Conservation (phyloP, 345 rosid genomes). For the Arabidopsis arenosa region DNA sequence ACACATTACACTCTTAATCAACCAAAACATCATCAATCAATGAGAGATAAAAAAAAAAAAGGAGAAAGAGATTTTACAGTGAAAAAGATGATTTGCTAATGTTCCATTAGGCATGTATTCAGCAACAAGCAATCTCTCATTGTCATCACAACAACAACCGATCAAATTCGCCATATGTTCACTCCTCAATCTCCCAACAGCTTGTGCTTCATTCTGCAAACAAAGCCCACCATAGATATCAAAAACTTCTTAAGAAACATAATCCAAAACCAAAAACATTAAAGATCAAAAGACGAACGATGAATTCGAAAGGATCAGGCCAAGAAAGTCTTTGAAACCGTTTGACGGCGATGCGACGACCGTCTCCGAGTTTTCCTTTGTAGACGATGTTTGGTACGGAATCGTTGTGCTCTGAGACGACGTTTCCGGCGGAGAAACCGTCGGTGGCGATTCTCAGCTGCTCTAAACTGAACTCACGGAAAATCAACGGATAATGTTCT, state of each 20-base stretch:
- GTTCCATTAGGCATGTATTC: slow-evolving; percentile 95
- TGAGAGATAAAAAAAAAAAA: background rate
- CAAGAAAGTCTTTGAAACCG: slow-evolving; percentile 70
- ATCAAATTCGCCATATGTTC: slow-evolving; percentile 84
- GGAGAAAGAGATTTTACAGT: slow-evolving; percentile 54
- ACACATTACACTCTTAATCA: slow-evolving; percentile 19
- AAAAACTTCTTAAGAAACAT: background rate
- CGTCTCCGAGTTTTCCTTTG: slow-evolving; percentile 65
- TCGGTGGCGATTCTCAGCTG: slow-evolving; percentile 65
- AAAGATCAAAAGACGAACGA: slow-evolving; percentile 45
- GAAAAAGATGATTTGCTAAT: slow-evolving; percentile 91
- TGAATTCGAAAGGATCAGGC: slow-evolving; percentile 78
- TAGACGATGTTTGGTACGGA: slow-evolving; percentile 73
- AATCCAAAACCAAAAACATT: background rate
- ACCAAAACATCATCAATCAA: background rate
- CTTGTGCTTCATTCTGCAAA: slow-evolving; percentile 74
- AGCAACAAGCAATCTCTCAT: slow-evolving; percentile 82
- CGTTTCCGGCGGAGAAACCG: slow-evolving; percentile 61
- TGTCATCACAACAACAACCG: slow-evolving; percentile 87
- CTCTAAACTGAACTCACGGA: slow-evolving; percentile 61
- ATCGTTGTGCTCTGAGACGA: slow-evolving; percentile 78
- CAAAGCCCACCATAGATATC: background rate
- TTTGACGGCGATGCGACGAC: slow-evolving; percentile 67
- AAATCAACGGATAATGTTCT: slow-evolving; percentile 49
- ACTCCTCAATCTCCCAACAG: slow-evolving; percentile 83